Evolutionary conservation across 371 early-diverging fungal species (phyloP), one percentile per base, ranked within the genome.

Genomic region (Rhizopus arrhizus): DNA sequence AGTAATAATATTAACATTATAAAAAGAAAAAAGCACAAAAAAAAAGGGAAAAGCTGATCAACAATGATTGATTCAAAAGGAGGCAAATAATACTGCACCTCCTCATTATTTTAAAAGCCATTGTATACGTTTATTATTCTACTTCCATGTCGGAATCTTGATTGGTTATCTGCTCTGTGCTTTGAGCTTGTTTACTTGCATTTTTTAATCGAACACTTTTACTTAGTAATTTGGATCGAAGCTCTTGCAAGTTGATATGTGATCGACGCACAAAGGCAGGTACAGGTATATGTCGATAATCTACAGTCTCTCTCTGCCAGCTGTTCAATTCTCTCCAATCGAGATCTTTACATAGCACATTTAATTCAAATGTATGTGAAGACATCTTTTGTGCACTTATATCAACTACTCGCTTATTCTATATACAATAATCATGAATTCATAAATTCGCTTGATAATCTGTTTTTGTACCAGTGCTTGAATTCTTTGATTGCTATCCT

Each of bases 361-460:
- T 60, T n/a, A 43, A 32, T 38, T 77, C 77, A 57, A 65, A 77
- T 9, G 46, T 16, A 10, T 58, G 38, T 41, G 71, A 69, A 16
- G 33, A 28, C 62, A 73, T 58, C 49, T 77, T 77, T 61, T 77
- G 70, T 43, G 56, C 55, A 63, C 77, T 77, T 40, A 77, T 77
- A 57, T 76, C 68, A 36, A 68, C 59, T 13, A 47, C 36, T 15
- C 56, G 16, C 4, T 52, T 32, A 41, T 62, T 57, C 72, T 68
- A 62, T 33, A 34, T 15, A n/a, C 3, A 51, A 46, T 13, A 46
- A 15, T 46, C 3, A 22, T 46, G 9, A 13, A 34, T 33, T 35
- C 34, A 28, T 31, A 48, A 8, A 29, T 48, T 48, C 3, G n/a
- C 22, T 10, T 32, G 7, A 4, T 9, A 5, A 5, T 43, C 15